Evolutionary conservation across 2,329 filamentous ascomycete genomes (phyloP), one percentile per base, ranked within the genome.

Genomic region (Arthrinium puccinioides): DNA sequence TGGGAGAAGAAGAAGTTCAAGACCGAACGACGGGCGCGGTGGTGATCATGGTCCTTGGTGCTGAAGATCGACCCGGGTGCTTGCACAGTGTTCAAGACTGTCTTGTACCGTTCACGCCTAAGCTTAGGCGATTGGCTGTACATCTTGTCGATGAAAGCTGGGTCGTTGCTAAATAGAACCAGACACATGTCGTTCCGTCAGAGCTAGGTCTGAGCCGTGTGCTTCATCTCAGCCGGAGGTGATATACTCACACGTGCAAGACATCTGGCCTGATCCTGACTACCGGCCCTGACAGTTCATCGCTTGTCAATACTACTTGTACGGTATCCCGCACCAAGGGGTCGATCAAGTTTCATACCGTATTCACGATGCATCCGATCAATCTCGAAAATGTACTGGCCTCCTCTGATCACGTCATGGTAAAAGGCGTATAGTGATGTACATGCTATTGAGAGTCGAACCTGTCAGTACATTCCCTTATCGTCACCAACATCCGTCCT

Each of bases 281-380:
- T 13, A 56, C 47, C 19, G 52, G 49, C 14, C 45, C 34, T 37
- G 14, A 13, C 8, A n/a, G n/a, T n/a, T n/a, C n/a, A n/a, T n/a
- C n/a, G n/a, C n/a, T n/a, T n/a, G n/a, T n/a, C n/a, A n/a, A n/a
- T n/a, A n/a, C n/a, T n/a, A 15, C n/a, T n/a, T n/a, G n/a, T n/a
- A n/a, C n/a, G n/a, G n/a, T n/a, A n/a, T n/a, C n/a, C n/a, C n/a
- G n/a, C n/a, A n/a, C n/a, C 9, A 13, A 25, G 6, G 20, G 9
- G 28, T 30, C 21, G 16, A 3, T 13, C n/a, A n/a, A 6, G 19
- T 5, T 5, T 24, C 21, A 5, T 32, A 38, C 36, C 48, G 28
- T 55, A 53, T 37, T 49, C 42, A 31, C 47, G 42, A 33, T 56
- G 53, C 46, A 50, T 47, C 24, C 50, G 48, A 36, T 48, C 39